These are phyloP conservation scores for Salix brachista DNA, from an alignment of 345 rosid species.

Conservation along the genomic window DNA sequence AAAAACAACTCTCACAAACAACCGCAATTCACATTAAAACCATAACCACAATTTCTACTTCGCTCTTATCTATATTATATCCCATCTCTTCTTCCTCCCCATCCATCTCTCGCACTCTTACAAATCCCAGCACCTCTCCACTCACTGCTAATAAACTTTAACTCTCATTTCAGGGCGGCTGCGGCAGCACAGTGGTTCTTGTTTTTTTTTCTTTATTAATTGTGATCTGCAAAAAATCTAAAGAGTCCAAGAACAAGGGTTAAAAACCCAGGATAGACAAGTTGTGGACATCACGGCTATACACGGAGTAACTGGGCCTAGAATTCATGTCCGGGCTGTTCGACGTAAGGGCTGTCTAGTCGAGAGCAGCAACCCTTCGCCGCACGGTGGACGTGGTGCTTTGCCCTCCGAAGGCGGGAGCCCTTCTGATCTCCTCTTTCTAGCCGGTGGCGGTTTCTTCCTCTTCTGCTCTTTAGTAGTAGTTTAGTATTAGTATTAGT, in stretches of 20 bases:
- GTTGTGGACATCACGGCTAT: constrained; percentile 98
- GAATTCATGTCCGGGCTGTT: constrained; percentile 69
- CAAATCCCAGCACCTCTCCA: not conserved
- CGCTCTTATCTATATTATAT: not conserved
- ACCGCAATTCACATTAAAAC: not conserved
- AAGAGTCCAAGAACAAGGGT: not conserved
- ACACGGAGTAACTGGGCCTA: constrained; percentile 55
- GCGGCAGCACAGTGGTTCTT: too few relatives aligned
- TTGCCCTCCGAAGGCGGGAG: constrained; percentile 99
- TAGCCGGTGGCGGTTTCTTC: constrained; percentile 89
- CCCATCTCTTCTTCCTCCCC: not conserved
- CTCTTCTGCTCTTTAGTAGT: constrained; percentile 4
- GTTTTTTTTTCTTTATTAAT: not conserved
- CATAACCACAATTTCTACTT: not conserved
- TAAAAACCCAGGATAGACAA: constrained; percentile 22
- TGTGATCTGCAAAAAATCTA: not conserved
- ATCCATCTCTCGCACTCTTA: not conserved
- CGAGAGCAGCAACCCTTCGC: constrained; percentile 77
- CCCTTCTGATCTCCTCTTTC: constrained; percentile 99
- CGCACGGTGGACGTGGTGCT: constrained; percentile 99
- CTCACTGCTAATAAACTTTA: not conserved
- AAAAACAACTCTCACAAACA: too few relatives aligned
- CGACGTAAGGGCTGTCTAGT: constrained; percentile 83
- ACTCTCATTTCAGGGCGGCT: not conserved
- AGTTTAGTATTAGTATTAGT: not conserved